These are phyloP conservation scores for Mortierella sp. DNA, from an alignment of 371 early-diverging fungal genomes.

Conservation along the genomic window DNA sequence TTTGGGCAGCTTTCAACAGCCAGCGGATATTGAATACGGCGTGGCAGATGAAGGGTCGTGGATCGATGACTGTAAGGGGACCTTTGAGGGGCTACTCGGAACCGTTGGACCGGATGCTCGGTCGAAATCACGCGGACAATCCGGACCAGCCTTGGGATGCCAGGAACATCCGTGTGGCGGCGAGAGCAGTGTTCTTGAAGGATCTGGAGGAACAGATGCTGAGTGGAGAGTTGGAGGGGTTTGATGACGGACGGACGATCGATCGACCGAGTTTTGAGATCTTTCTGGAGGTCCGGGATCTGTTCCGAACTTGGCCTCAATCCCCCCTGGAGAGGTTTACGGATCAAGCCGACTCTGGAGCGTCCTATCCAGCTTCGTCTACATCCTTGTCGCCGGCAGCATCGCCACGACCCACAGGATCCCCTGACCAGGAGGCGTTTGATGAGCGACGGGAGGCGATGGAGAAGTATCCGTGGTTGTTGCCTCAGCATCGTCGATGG, in stretches of 20 bases:
- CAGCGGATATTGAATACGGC: slow-evolving; percentile 43
- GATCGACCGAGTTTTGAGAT: slow-evolving; percentile 38
- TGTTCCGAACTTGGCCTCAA: slow-evolving; percentile 38
- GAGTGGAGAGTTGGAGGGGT: slow-evolving; percentile 29
- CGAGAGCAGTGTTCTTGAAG: slow-evolving; percentile 65
- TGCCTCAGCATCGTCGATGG: slow-evolving; percentile 62
- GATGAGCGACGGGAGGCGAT: background rate
- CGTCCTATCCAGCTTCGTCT: background rate
- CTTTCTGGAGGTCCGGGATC: slow-evolving; percentile 43
- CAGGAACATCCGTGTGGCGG: slow-evolving; percentile 47
- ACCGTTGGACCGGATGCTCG: slow-evolving; percentile 20
- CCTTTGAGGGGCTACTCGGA: slow-evolving; percentile 34
- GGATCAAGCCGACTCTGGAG: slow-evolving; percentile 1
- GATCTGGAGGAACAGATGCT: slow-evolving; percentile 65
- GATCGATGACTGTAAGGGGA: background rate
- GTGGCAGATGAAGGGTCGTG: slow-evolving; percentile 28
- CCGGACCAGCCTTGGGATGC: slow-evolving; percentile 20
- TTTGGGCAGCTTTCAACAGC: slow-evolving; percentile 53
- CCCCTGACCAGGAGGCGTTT: background rate
- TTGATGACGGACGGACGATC: slow-evolving; percentile 29
- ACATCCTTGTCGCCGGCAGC: slow-evolving; percentile 19
- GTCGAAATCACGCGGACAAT: background rate
- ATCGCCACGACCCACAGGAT: slow-evolving; percentile 8
- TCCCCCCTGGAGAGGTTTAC: slow-evolving; percentile 37
- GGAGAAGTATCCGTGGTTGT: slow-evolving; percentile 41